These are phyloP conservation scores for Cordyceps javanica DNA, from an alignment of 2,329 filamentous ascomycete species.

Conservation along the genomic window DNA sequence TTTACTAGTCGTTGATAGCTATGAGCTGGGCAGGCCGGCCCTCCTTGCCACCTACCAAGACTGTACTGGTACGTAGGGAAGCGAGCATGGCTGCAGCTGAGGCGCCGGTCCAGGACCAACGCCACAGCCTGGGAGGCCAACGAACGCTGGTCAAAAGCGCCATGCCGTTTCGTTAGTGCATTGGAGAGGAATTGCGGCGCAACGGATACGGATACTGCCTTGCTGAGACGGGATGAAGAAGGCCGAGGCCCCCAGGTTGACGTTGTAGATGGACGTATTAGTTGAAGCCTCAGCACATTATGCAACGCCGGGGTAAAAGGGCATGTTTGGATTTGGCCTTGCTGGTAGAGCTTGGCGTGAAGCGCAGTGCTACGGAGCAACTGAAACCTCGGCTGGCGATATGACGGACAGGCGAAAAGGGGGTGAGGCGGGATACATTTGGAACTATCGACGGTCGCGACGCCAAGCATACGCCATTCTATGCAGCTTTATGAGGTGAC, in stretches of 20 bases:
- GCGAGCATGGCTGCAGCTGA: slow-evolving; percentile 1
- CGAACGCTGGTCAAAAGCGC: not conserved
- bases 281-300: not conserved
- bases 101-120: not conserved
- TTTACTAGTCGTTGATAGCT: not conserved
- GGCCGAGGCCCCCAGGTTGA: not conserved
- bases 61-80: not conserved
- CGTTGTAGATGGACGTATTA: not conserved
- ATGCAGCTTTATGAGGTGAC: not conserved
- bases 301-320: not conserved
- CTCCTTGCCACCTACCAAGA: not conserved
- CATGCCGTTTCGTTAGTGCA: slow-evolving; percentile 8
- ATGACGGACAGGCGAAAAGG: not conserved
- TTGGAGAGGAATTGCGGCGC: not conserved
- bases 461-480: slow-evolving; percentile 1
- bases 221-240: not conserved
- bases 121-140: slow-evolving; percentile 7
- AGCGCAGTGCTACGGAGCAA: not conserved
- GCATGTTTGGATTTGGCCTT: not conserved
- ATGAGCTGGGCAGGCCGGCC: not conserved
- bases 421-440: not conserved
- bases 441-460: slow-evolving; percentile 4
- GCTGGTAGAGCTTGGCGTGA: not conserved
- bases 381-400: not conserved
- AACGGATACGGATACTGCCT: not conserved